Base-by-base conservation (phyloP, 2,329 filamentous ascomycete genomes). In the Microcyclospora pomicola region DNA sequence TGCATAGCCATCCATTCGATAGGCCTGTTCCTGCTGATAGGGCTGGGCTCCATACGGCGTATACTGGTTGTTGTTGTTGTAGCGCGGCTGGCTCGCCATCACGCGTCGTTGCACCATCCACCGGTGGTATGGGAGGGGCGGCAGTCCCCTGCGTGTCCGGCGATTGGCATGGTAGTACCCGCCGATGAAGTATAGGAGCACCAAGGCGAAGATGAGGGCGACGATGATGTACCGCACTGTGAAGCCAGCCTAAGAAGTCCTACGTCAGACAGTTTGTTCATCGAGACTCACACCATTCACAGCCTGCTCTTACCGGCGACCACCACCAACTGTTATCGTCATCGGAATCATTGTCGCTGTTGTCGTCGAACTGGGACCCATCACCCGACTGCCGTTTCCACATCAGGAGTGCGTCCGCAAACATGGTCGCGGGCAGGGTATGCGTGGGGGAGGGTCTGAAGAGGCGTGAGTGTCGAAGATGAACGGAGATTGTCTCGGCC, bases 91-190 rank as follows among this genome's bases (percentile, higher is more conserved):
- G 32, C 33, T 33, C 16, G 30, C 13, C 2, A 7, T 33, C 12
- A 15, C 14, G 30, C 14, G 12, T 31, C 49, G 47, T 9, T 39
- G 43, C 6, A 59, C 39, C 51, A 59, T 57, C 56, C 56, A 60
- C 28, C 77, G 66, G 59, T 91, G 82, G 54, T 88, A 88, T 44
- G 59, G 61, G 28, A 86, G 60, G 12, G 82, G 78, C 13, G 67
- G 64, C 29, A 76, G 63, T 1, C 81, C 81, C 56, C 76, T 78
- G 43, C 64, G 67, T 46, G 87, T 66, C 34, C 83, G 69, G 33
- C 62, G 61, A 55, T 73, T 73, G 33, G 82, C 83, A 59, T 88
- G 83, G 34, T 73, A 60, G 57, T 81, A 80, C 43, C 80, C 81
- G 42, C 73, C 66, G 38, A 82, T 47, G 50, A 86, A 65, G 66